Base-by-base conservation (phyloP, 2,329 filamentous ascomycete genomes). In the Bipolaris zeicola region DNA sequence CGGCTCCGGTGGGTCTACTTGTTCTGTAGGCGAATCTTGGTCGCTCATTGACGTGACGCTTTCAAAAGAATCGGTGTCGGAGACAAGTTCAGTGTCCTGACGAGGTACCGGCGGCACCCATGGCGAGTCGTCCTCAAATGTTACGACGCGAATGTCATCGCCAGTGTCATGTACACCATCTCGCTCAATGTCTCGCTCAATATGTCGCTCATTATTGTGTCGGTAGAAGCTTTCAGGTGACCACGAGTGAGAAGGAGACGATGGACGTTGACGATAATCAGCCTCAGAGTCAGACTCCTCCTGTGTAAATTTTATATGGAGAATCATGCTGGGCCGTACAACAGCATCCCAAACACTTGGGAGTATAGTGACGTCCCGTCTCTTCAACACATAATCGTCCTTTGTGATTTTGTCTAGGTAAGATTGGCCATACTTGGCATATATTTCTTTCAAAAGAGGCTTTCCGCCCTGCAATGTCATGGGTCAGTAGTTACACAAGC, bases 311-410 rank as follows among this genome's bases (percentile, higher is more conserved):
- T 5, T 8, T 8, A 66, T 59, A 10, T 56, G 26, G 6, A 64
- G 45, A 16, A 13, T 55, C 20, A 50, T 37, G 5, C 18, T 16
- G 13, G 65, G 57, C 28, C 42, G 46, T 6, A 67, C 53, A 10
- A 67, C 39, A 6, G 48, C 41, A n/a, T 45, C 36, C 68, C 69
- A 71, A 10, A 66, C 52, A 2, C 50, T 46, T 43, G 68, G 65
- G 7, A 70, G 22, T 8, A 71, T 64, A 8, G 50, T 57, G 7
- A 61, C 57, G 2, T 54, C 55, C 8, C 56, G 33, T 6, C 45
- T 63, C 10, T 54, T 14, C 5, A 70, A 51, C 26, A 58, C 58
- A 39, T 61, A 71, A 4, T 58, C 55, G 7, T 46, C 60, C 14
- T 61, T 28, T 2, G 45, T 31, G 11, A 72, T 44, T 2, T 58